Evolutionary conservation across 2,329 filamentous ascomycete species (phyloP).

Genomic region (Diplodia seriata): DNA sequence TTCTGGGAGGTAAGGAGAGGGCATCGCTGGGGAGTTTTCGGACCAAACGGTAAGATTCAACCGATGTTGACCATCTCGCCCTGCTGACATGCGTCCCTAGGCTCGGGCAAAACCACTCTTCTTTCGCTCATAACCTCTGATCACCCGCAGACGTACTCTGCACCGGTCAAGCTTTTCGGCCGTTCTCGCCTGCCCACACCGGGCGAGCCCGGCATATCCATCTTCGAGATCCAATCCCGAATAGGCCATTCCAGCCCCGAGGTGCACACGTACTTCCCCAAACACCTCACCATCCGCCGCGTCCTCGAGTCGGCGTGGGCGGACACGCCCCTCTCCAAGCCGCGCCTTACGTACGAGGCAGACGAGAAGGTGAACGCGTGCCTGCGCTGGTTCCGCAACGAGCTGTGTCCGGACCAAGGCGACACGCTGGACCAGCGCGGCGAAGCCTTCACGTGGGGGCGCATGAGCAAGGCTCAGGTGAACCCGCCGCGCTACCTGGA

Average conservation of each 20-base stretch:
- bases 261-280: constrained; percentile 91
- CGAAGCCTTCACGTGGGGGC: not conserved
- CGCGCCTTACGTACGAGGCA: constrained; percentile 66
- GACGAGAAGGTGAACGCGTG: constrained; percentile 69
- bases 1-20: constrained; percentile 79
- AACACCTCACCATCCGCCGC: constrained; percentile 72
- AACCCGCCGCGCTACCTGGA: no score
- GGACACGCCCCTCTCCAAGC: constrained; percentile 79
- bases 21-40: constrained; percentile 86
- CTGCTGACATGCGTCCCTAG: constrained; percentile 23
- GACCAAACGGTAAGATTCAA: constrained; percentile 71
- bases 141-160: constrained; percentile 90
- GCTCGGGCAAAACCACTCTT: constrained; percentile 93
- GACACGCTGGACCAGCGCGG: constrained; percentile 23
- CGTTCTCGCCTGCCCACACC: constrained; percentile 77
- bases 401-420: constrained; percentile 67
- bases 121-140: constrained; percentile 93
- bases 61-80: no score
- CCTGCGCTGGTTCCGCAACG: constrained; percentile 77
- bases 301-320: constrained; percentile 88
- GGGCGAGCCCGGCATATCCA: constrained; percentile 76
- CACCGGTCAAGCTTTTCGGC: constrained; percentile 86
- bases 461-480: no score
- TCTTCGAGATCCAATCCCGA: constrained; percentile 89
- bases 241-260: constrained; percentile 95